Evolutionary conservation across 306 rosid species (phyloP).

Genomic region (Medicago truncatula): MtrunA17r5.0-ANR NC_053044.1:50682501-50683000

Average conservation of each 20-base stretch:
- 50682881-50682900: not conserved
- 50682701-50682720: not conserved
- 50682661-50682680: not conserved
- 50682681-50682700: not conserved
- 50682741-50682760: conserved; percentile 26
- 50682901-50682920: no score
- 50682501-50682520: not conserved
- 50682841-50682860: conserved; percentile 41
- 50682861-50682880: not conserved
- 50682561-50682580: conserved; percentile 1
- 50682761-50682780: no score
- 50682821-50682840: not conserved
- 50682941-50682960: conserved; percentile 9
- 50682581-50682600: conserved; percentile 6
- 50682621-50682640: not conserved
- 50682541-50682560: conserved; percentile 11
- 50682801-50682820: no score
- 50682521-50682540: not conserved
- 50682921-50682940: conserved; percentile 21
- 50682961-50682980: conserved; percentile 7
- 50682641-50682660: not conserved
- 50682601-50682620: not conserved
- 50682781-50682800: no score
- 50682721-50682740: not conserved
- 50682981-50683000: no score